Evolutionary conservation across 2,329 filamentous ascomycete species (phyloP).

Genomic region (Sphaerulina vaccinii): DNA sequence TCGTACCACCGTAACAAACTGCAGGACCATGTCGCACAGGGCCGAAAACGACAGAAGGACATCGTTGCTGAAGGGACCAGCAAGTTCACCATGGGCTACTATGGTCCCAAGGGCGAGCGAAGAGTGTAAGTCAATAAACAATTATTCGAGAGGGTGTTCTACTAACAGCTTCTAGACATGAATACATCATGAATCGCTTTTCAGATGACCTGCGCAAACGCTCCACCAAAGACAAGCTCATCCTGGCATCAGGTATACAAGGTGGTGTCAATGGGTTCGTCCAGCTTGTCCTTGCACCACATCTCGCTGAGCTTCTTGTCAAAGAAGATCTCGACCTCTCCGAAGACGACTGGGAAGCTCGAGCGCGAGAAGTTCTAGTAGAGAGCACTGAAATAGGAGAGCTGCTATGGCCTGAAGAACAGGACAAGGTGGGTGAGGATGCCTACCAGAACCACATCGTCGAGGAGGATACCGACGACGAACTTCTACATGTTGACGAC

Average conservation of each 20-base stretch:
- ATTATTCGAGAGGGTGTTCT: too few relatives aligned
- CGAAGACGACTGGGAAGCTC: constrained; percentile 17
- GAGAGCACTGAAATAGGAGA: constrained; percentile 38
- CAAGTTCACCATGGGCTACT: constrained; percentile 35
- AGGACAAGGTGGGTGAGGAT: constrained; percentile 27
- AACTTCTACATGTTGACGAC: not conserved
- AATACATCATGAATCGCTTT: constrained; percentile 35
- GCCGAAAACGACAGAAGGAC: constrained; percentile 24
- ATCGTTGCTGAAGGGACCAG: constrained; percentile 15
- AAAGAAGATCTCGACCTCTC: constrained; percentile 36
- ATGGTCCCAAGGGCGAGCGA: constrained; percentile 38
- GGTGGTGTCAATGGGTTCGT: constrained; percentile 40
- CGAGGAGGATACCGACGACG: constrained; percentile 17
- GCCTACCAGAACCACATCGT: constrained; percentile 14
- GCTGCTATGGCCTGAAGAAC: constrained; percentile 33
- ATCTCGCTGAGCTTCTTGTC: constrained; percentile 38
- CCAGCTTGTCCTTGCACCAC: constrained; percentile 39
- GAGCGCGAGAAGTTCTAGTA: constrained; percentile 29
- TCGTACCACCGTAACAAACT: constrained; percentile 32
- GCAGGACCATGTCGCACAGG: constrained; percentile 25
- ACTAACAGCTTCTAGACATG: constrained; percentile 17
- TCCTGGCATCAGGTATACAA: constrained; percentile 34
- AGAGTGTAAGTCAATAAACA: constrained; percentile 31
- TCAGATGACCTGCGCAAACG: constrained; percentile 30
- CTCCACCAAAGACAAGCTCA: constrained; percentile 32